Percentiles rank a stretch among this genome's conserved stretches.
Evolutionary conservation across 2,329 filamentous ascomycete genomes (phyloP).

Genomic region (Colletotrichum siamense): DNA sequence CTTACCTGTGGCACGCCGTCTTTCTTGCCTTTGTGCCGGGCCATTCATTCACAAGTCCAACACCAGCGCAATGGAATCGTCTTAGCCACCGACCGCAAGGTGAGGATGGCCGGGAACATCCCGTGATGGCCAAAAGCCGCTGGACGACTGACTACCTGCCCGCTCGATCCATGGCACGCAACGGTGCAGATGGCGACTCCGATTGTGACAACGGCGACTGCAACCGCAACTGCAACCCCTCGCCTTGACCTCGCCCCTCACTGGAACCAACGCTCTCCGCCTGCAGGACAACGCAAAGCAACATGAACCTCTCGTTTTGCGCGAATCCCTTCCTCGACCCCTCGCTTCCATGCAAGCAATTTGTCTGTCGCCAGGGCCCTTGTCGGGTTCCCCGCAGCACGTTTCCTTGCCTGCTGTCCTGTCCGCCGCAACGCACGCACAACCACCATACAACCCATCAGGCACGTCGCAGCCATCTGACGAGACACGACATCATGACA

Average conservation of each 20-base stretch:
- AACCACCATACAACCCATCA: background rate
- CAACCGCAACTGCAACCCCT: background rate
- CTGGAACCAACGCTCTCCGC: background rate
- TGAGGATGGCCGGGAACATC: background rate
- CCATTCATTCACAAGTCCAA: background rate
- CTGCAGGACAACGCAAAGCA: background rate
- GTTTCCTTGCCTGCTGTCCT: background rate
- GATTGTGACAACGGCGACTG: background rate
- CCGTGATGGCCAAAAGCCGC: background rate
- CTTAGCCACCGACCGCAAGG: conserved; percentile 1
- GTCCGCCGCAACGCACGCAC: too few species aligned
- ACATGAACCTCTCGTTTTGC: background rate
- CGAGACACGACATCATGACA: conserved; percentile 13
- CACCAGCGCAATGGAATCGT: background rate
- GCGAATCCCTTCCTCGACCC: background rate
- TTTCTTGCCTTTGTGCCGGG: background rate
- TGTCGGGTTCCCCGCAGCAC: background rate
- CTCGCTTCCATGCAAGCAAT: conserved; percentile 22
- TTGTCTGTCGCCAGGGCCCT: background rate
- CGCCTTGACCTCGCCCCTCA: background rate
- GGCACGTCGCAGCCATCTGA: conserved; percentile 1
- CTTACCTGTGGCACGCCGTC: background rate
- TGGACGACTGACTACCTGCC: too few species aligned
- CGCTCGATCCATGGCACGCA: background rate
- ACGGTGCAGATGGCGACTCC: background rate